Evolutionary conservation across 805 yeast species (phyloP).

Genomic region (Suhomyces vadensis): DNA sequence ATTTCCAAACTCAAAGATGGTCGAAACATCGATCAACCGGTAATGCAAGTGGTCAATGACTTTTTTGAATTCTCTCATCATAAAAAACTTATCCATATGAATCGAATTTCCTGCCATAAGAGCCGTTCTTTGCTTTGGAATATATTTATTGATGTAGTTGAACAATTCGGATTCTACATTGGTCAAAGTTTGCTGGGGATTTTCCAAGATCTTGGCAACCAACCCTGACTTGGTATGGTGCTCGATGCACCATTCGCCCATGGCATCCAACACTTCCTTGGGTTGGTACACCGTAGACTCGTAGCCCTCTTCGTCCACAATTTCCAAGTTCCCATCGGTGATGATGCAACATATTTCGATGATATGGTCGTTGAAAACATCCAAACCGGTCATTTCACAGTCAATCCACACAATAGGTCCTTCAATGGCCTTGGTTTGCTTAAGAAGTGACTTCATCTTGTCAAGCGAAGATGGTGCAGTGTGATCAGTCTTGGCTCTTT

Average conservation of each 20-base stretch:
- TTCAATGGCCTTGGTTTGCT: conserved; percentile 7
- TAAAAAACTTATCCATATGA: conserved; percentile 86
- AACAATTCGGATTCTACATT: conserved; percentile 68
- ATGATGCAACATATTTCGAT: conserved; percentile 90
- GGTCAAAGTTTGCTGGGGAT: conserved; percentile 50
- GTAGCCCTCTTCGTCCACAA: conserved; percentile 70
- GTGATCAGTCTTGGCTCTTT: not conserved
- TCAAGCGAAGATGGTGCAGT: not conserved
- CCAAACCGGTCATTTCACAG: conserved; percentile 97
- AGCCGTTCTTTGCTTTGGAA: conserved; percentile 57
- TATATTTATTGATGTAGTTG: conserved; percentile 55
- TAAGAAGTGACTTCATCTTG: conserved; percentile 1
- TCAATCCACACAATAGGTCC: conserved; percentile 85
- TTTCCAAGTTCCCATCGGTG: conserved; percentile 77
- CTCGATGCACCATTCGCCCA: conserved; percentile 86
- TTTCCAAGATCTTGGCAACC: conserved; percentile 63
- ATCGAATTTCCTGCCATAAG: conserved; percentile 89
- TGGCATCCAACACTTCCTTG: conserved; percentile 57
- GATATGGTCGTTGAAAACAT: conserved; percentile 71
- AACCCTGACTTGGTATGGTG: conserved; percentile 82
- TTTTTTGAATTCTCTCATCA: conserved; percentile 80
- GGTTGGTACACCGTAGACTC: conserved; percentile 80
- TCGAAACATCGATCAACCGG: conserved; percentile 87
- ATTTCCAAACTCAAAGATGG: conserved; percentile 73
- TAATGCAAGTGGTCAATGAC: conserved; percentile 64